Evolutionary conservation across 148 eudicot species (phyloP).

Genomic region (Arbutus unedo): DNA sequence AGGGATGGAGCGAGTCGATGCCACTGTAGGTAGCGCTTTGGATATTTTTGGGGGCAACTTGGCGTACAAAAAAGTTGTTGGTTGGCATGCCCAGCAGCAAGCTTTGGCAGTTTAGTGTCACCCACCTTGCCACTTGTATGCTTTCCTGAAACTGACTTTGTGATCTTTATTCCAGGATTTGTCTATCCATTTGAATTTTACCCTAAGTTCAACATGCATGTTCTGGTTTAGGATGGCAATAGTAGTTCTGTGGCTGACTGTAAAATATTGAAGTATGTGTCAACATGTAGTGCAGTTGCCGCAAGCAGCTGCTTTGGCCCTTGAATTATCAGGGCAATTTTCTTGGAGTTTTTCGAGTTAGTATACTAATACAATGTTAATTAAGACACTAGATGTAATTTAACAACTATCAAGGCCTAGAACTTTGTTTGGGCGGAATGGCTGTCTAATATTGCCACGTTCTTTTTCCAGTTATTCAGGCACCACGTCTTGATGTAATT

Average conservation of each 20-base stretch:
- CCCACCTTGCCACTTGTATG: background rate
- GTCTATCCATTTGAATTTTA: background rate
- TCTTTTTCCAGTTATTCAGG: too few relatives aligned
- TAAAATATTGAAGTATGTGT: background rate
- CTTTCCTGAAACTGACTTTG: background rate
- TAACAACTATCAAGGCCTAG: too few relatives aligned
- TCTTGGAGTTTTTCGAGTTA: background rate
- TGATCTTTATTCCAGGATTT: too few relatives aligned
- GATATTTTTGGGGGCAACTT: constrained; percentile 86
- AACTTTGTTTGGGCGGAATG: too few relatives aligned
- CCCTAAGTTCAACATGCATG: background rate
- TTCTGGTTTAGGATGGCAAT: background rate
- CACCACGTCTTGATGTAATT: too few relatives aligned
- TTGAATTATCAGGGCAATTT: background rate
- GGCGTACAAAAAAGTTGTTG: constrained; percentile 75
- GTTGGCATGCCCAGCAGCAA: constrained; percentile 70
- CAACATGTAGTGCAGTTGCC: background rate
- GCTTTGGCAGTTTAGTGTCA: constrained; percentile 29
- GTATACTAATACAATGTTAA: background rate
- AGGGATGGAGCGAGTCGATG: constrained; percentile 80
- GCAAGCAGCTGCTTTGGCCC: background rate
- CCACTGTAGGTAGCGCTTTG: constrained; percentile 95
- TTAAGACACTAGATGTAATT: background rate
- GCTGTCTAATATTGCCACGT: too few relatives aligned
- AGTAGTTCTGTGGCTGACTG: background rate